Evolutionary conservation across 2,329 filamentous ascomycete species (phyloP), one percentile per base, ranked within the genome.

Genomic region (Chaetomium sp.): DNA sequence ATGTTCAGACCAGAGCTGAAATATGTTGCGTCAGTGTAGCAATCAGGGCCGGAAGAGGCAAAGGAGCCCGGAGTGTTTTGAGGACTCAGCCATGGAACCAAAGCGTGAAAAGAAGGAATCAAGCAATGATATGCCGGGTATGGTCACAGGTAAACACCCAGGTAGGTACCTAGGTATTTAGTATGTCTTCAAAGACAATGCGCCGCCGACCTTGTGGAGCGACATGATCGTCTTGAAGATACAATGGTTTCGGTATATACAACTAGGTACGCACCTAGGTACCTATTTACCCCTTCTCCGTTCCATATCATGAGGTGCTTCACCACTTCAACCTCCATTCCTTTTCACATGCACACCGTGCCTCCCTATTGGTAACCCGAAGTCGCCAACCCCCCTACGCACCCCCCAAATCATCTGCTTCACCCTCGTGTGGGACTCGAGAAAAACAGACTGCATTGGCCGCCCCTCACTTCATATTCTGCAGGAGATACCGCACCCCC

Each of bases 401-500:
- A 29, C 3, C 27, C 27, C 27, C 9, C 33, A 35, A 35, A 35
- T 10, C 1, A 2, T 10, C 33, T 4, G 13, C 3, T 42, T 6
- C 38, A 42, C 38, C 38, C 5, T 4, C 38, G 13, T 4, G 9
- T 35, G 13, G 13, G 35, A 42, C 3, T 1, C 13, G 27, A 29
- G 27, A 29, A 6, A 3, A 29, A 29, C 38, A 42, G n/a, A 42
- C 1, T 3, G 4, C 33, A 35, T 9, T 10, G 4, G 4, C 9
- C 4, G 4, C 33, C 45, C n/a, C 19, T 47, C n/a, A 62, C 75
- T 74, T 64, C 73, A 81, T 78, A 63, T 78, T 78, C 47, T 71
- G 61, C 33, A 82, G 70, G 62, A 64, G 42, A 93, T 90, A 88
- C 71, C 87, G 78, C 27, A 93, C 79, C 5, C 78, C 80, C 1